Base-by-base conservation (phyloP, 2,329 filamentous ascomycete genomes). In the Pseudofabraea citricarpa region DNA sequence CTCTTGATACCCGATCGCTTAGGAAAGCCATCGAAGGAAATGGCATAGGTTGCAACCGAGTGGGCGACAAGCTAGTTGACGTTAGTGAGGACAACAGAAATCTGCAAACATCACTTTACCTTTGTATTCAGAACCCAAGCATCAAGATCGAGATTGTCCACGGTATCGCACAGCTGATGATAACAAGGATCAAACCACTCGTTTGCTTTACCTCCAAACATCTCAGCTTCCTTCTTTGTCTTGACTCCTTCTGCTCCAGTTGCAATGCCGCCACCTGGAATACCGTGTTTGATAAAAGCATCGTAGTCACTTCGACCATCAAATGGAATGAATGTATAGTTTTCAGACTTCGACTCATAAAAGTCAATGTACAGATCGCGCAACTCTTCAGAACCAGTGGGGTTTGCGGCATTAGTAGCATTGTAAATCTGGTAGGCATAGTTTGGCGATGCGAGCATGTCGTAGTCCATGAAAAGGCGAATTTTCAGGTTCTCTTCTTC, bases 301-400 rank as follows among this genome's bases (percentile, higher is more conserved):
- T 82, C 84, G 55, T 91, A 91, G 64, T 93, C 87, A 50, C 82
- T 87, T 46, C 87, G 81, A 6, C 87, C 87, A 54, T 89, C 83
- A 52, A 93, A 91, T 2, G 79, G 76, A 21, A 86, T 86, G 45
- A 85, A 79, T 0, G 79, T 85, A 59, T 81, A 83, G 63, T 81
- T 81, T 44, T 81, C 70, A 1, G 73, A 81, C 18, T 81, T 71
- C 2, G 69, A 64, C 47, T 72, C 64, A 66, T 84, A 90, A 73
- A 77, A 89, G 38, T 81, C 69, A 16, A 81, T 68, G 60, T 87
- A 89, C 26, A 88, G 67, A 47, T 82, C 67, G 46, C 82, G 76
- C 44, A 88, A 71, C 59, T 88, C 74, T 49, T 83, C 77, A 1
- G 84, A 89, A 1, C 87, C 87, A 13, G 64, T 69, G 23, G 89